Evolutionary conservation across 2,329 filamentous ascomycete species (phyloP), one percentile per base, ranked within the genome.

Genomic region (Ploettnerulaceae sp.): DNA sequence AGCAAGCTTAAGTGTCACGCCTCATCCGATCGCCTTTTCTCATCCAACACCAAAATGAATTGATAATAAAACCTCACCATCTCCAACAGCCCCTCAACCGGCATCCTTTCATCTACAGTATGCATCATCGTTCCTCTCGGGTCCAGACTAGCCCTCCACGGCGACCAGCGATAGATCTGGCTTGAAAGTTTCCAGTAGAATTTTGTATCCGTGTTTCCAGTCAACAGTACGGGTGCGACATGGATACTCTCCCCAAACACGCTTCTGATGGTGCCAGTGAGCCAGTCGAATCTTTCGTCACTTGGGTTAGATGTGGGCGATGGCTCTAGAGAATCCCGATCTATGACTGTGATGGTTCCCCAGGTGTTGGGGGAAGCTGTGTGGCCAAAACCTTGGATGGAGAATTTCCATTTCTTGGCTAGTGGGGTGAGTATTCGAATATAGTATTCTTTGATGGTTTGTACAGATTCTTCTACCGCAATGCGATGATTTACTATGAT

Each of bases 401-500:
- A 22, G 3, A 52, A 32, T 5, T 37, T 24, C 34, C 46, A 53
- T 6, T 48, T 43, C 20, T 48, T 42, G 9, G 39, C 45, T 18
- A 48, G 20, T 7, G 32, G 38, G 1, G 32, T 24, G 11, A 48
- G 39, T 18, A 48, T 29, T 4, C 9, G 15, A 2, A 25, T 7
- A 12, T 48, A 48, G 21, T 48, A 35, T 15, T 48, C 38, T 37
- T 38, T 32, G 2, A 48, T 39, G 4, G 20, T 20, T 29, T 45
- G 40, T 2, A 44, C 35, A 7, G 29, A 17, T n/a, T 48, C 34
- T 34, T 57, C 56, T 5, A 57, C 51, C 1, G 51, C 53, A 34
- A 79, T 70, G 7, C 76, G 74, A 63, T 79, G 75, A 56, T 79
- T 79, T 28, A 79, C 69, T 1, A 71, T 66, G 0, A 73, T 68